Conservation (phyloP, 257 asterid genomes). For the Capsicum rhomboideum region DNA sequence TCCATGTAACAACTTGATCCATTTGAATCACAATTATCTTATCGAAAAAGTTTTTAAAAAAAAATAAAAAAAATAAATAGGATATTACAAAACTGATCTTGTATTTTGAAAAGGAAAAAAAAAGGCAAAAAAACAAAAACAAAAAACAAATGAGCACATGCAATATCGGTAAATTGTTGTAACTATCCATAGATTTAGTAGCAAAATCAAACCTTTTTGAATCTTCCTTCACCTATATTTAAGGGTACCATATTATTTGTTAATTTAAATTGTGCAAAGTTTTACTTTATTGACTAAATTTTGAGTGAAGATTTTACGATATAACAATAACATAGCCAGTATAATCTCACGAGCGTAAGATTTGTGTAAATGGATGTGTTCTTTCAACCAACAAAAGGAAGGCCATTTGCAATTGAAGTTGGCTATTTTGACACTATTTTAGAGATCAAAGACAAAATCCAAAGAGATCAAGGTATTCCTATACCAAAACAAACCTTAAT, state of each 20-base stretch:
- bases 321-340: background rate
- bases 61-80: no score
- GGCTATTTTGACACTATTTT: conserved; percentile 55
- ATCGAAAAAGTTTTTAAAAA: background rate
- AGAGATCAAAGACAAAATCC: conserved; percentile 62
- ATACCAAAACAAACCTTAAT: conserved; percentile 39
- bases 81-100: no score
- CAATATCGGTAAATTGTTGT: conserved; percentile 10
- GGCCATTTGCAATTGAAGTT: conserved; percentile 42
- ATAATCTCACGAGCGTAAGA: background rate
- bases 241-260: background rate
- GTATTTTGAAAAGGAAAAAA: background rate
- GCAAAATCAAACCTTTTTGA: background rate
- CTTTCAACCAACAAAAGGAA: conserved; percentile 37
- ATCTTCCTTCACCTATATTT: background rate
- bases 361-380: conserved; percentile 38
- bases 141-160: background rate
- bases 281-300: background rate
- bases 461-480: conserved; percentile 38
- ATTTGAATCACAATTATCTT: background rate
- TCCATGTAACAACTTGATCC: background rate
- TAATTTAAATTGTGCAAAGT: background rate
- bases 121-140: no score
- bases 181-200: conserved; percentile 1
- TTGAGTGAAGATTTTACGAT: background rate